Base-by-base conservation (phyloP, 2,329 filamentous ascomycete genomes). In the Aspergillus niger region DNA sequence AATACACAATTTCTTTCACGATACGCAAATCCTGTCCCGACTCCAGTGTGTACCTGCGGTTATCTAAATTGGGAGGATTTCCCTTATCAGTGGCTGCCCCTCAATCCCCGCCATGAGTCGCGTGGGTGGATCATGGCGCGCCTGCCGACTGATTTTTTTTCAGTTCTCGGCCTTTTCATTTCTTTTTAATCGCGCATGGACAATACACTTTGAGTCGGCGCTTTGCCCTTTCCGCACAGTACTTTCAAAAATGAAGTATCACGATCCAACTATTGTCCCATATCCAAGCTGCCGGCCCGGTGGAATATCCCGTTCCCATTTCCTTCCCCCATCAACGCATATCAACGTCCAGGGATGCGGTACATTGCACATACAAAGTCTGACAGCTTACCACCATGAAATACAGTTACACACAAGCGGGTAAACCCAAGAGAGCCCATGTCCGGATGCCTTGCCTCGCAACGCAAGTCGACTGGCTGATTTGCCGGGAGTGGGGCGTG, bases 401-500 rank as follows among this genome's bases (percentile, higher is more conserved):
- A 17, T 50, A 50, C 47, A 28, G 28, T 32, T 28, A 50, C 47
- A 30, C 47, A 50, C 26, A 32, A 43, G 26, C 47, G 26, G 47
- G 47, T 50, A 50, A 50, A 17, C 15, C 47, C 47, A 30, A n/a
- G 13, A 8, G 17, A 15, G 26, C 8, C 2, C n/a, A 17, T 50
- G n/a, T 24, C 24, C 13, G 11, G 22, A 13, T 26, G 44, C 26
- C 26, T 50, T 50, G 47, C 47, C 26, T 30, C 24, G 5, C 49
- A 49, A 39, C 56, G 44, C 39, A 24, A 41, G n/a, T 17, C 49
- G 36, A 38, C 20, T 32, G 43, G 43, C n/a, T 28, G 39, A 43
- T 30, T 36, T 55, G 41, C 43, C 26, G 39, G 39, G 11, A 17
- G 71, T 70, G 66, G 70, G 69, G 67, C 70, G 72, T 74, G 72